Conservation (phyloP, 2,329 filamentous ascomycete species). For the Exophiala aquamarina region DNA sequence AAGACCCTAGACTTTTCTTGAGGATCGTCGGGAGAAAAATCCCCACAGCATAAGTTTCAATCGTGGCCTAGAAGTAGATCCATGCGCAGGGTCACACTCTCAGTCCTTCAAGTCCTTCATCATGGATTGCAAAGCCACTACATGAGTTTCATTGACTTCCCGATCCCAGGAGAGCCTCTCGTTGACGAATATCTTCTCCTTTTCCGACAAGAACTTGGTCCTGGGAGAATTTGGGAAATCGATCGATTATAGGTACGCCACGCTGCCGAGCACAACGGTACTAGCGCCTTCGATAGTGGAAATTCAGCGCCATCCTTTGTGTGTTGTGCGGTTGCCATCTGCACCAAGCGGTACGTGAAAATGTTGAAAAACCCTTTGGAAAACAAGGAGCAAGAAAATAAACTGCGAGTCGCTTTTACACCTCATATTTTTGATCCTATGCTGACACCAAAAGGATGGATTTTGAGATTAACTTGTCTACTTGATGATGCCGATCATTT, state of each 20-base stretch:
- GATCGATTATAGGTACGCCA: constrained; percentile 12
- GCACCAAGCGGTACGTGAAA: constrained; percentile 20
- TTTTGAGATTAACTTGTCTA: too few species aligned
- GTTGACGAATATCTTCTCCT: constrained; percentile 31
- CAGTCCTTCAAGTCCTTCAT: constrained; percentile 45
- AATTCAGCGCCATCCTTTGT: constrained; percentile 46
- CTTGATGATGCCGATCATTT: too few species aligned
- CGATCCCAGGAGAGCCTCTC: constrained; percentile 57
- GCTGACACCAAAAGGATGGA: constrained; percentile 20
- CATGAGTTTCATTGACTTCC: constrained; percentile 48
- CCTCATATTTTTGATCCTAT: constrained; percentile 23
- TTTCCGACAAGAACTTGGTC: constrained; percentile 21
- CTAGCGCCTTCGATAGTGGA: constrained; percentile 50
- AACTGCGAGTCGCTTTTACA: constrained; percentile 16
- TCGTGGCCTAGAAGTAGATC: constrained; percentile 39
- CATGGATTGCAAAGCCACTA: constrained; percentile 46
- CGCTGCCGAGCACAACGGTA: constrained; percentile 27
- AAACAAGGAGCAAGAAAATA: constrained; percentile 17
- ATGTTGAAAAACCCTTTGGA: constrained; percentile 15
- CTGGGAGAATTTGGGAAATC: constrained; percentile 36
- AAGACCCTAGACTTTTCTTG: constrained; percentile 33
- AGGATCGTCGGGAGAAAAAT: constrained; percentile 23
- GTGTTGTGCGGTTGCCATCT: constrained; percentile 21
- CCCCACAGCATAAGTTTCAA: constrained; percentile 37
- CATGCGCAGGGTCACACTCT: constrained; percentile 52